Evolutionary conservation across 23 red algal species (phyloP).

Genomic region (Gracilaria vermiculophylla): DNA sequence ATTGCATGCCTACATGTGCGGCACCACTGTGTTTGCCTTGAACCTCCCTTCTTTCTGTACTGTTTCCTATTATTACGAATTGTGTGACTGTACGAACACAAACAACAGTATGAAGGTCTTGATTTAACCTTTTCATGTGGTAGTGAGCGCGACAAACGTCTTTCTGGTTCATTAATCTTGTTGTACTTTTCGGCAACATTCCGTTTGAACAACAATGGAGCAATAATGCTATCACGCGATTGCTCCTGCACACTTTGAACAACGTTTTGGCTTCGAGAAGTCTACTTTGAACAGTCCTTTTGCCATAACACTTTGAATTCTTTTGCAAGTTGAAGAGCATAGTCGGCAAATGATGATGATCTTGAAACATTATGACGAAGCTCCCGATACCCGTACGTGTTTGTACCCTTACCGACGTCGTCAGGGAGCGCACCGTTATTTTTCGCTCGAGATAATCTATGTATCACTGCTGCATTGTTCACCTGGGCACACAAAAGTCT

Average conservation of each 20-base stretch:
- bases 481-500: neutral
- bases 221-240: neutral
- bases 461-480: neutral
- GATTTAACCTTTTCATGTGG: neutral
- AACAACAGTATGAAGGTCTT: neutral
- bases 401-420: no score
- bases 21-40: neutral
- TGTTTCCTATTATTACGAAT: neutral
- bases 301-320: neutral
- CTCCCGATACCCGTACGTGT: neutral
- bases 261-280: neutral
- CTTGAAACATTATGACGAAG: neutral
- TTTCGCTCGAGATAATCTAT: slow-evolving; percentile 1
- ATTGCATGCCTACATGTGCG: neutral
- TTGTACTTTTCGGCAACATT: neutral
- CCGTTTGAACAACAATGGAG: neutral
- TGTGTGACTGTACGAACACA: neutral
- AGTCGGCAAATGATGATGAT: slow-evolving; percentile 3
- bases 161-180: neutral
- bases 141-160: neutral
- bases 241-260: neutral
- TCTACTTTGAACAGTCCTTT: neutral
- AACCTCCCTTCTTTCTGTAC: slow-evolving; percentile 1
- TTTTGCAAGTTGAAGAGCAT: slow-evolving; percentile 9
- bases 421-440: neutral